Evolutionary conservation across 495 filamentous ascomycete species (phyloP).

Genomic region (Penicillium ochrochloron): DNA sequence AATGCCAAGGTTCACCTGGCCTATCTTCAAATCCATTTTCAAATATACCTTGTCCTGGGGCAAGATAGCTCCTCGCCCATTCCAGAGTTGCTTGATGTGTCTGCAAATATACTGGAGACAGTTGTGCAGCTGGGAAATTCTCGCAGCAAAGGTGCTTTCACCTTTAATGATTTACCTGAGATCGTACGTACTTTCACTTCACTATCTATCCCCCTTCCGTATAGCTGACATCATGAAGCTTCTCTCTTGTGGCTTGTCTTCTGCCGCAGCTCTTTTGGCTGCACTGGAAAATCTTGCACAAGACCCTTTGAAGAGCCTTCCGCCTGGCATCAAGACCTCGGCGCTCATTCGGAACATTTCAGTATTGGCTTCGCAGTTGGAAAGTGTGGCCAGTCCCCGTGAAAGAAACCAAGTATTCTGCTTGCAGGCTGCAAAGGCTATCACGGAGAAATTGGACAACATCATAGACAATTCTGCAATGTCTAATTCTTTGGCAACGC

Average conservation of each 20-base stretch:
- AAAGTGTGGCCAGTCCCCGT: constrained; percentile 21
- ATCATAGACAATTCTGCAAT: constrained; percentile 21
- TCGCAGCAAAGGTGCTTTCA: constrained; percentile 13
- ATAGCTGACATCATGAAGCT: constrained; percentile 17
- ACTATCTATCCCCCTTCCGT: neutral
- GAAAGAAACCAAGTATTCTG: constrained; percentile 28
- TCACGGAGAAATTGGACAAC: constrained; percentile 24
- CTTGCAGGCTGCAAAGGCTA: constrained; percentile 26
- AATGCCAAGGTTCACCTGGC: constrained; percentile 26
- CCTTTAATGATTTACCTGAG: constrained; percentile 19
- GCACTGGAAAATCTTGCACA: constrained; percentile 18
- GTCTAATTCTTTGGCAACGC: constrained; percentile 12
- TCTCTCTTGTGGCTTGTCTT: constrained; percentile 23
- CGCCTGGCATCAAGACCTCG: constrained; percentile 21
- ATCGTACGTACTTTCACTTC: constrained; percentile 19
- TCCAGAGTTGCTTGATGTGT: constrained; percentile 24
- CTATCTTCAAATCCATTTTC: constrained; percentile 29
- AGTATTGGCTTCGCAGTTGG: constrained; percentile 25
- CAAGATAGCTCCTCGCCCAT: constrained; percentile 9
- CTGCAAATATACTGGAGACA: constrained; percentile 26
- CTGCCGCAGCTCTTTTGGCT: constrained; percentile 17
- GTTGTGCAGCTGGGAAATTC: constrained; percentile 25
- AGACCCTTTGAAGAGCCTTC: constrained; percentile 15
- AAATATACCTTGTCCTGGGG: constrained; percentile 25
- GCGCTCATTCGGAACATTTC: constrained; percentile 26